Conservation (phyloP, 2,329 filamentous ascomycete species). For the Ramularia collo-cygni region DNA sequence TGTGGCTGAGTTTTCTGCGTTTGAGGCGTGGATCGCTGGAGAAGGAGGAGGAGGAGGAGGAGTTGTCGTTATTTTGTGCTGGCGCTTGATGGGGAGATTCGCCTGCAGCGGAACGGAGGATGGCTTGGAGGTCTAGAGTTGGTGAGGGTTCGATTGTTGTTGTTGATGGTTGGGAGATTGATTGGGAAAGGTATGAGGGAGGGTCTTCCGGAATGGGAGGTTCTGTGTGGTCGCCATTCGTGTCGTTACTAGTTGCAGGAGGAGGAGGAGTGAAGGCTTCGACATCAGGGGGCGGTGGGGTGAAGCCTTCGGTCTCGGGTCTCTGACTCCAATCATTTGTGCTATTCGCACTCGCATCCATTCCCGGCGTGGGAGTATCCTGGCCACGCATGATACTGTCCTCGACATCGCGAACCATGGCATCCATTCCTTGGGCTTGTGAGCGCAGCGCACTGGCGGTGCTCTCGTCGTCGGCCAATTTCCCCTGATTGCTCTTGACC, state of each 20-base stretch:
- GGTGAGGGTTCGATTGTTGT: slow-evolving; percentile 8
- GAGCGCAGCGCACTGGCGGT: slow-evolving; percentile 56
- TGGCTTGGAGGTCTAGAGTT: slow-evolving; percentile 24
- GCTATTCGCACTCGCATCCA: slow-evolving; percentile 14
- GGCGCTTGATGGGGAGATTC: slow-evolving; percentile 19
- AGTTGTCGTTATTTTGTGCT: slow-evolving; percentile 22
- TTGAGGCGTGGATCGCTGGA: slow-evolving; percentile 30
- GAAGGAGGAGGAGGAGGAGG: slow-evolving; percentile 5
- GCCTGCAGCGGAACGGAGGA: slow-evolving; percentile 18
- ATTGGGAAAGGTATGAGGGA: slow-evolving; percentile 22
- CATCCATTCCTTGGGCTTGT: slow-evolving; percentile 67
- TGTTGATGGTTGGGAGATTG: slow-evolving; percentile 5
- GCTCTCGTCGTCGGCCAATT: slow-evolving; percentile 62
- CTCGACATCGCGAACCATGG: slow-evolving; percentile 82
- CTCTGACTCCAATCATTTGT: slow-evolving; percentile 17
- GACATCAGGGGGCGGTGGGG: slow-evolving; percentile 69
- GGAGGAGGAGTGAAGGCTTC: slow-evolving; percentile 71
- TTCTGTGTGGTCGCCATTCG: slow-evolving; percentile 37
- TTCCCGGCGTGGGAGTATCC: slow-evolving; percentile 48
- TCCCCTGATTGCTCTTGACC: slow-evolving; percentile 63
- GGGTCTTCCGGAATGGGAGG: slow-evolving; percentile 23
- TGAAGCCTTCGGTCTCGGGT: slow-evolving; percentile 39
- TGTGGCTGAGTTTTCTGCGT: slow-evolving; percentile 30
- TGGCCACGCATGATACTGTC: slow-evolving; percentile 83
- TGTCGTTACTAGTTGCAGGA: slow-evolving; percentile 33